Conservation (phyloP, 495 filamentous ascomycete species). For the Niebla homalea region DNA sequence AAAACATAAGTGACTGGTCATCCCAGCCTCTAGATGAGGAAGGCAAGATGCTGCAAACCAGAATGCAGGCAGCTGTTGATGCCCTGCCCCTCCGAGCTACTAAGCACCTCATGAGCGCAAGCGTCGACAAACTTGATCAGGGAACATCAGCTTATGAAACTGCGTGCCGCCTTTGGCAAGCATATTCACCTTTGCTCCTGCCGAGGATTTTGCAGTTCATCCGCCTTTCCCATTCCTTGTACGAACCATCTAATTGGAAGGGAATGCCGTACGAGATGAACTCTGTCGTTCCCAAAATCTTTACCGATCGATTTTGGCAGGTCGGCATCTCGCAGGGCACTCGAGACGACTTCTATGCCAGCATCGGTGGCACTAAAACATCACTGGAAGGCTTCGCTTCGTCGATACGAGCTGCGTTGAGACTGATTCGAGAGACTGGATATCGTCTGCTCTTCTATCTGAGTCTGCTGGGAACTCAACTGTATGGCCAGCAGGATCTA, state of each 20-base stretch:
- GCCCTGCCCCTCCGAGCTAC: slow-evolving; percentile 68
- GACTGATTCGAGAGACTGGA: slow-evolving; percentile 79
- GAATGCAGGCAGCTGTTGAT: slow-evolving; percentile 43
- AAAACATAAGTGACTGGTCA: slow-evolving; percentile 74
- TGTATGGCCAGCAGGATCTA: slow-evolving; percentile 78
- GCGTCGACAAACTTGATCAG: slow-evolving; percentile 74
- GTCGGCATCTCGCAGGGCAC: slow-evolving; percentile 90
- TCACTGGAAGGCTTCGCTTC: slow-evolving; percentile 92
- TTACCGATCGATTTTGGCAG: slow-evolving; percentile 98
- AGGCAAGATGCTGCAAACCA: slow-evolving; percentile 61
- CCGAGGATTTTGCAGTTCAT: slow-evolving; percentile 79
- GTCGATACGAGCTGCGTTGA: slow-evolving; percentile 72
- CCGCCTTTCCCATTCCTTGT: slow-evolving; percentile 84
- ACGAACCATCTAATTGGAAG: slow-evolving; percentile 75
- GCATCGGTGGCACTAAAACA: slow-evolving; percentile 71
- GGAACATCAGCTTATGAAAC: slow-evolving; percentile 51
- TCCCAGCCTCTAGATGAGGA: slow-evolving; percentile 59
- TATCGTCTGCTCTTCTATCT: slow-evolving; percentile 92
- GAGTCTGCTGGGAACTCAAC: slow-evolving; percentile 71
- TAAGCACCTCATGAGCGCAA: slow-evolving; percentile 77
- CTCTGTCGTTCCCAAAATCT: slow-evolving; percentile 60
- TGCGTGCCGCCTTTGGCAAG: slow-evolving; percentile 68
- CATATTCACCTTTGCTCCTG: slow-evolving; percentile 67
- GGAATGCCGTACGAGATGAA: slow-evolving; percentile 66
- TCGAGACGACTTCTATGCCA: slow-evolving; percentile 89